Conservation (phyloP, 768 basidiomycete genomes). For the Phylloporus rhodoxanthus region DNA sequence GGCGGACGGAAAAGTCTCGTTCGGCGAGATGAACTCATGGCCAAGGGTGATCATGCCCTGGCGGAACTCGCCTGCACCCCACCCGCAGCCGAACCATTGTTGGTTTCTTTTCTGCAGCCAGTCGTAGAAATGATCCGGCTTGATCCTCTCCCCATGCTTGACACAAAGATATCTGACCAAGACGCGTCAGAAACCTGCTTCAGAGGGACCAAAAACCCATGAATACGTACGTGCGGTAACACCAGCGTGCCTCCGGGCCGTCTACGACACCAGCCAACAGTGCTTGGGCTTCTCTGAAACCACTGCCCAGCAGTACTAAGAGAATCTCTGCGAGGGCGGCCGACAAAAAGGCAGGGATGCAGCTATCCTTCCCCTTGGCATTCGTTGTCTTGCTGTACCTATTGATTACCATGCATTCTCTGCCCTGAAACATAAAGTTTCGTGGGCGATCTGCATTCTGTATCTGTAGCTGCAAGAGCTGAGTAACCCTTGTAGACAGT, state of each 20-base stretch:
- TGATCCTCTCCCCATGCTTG: not conserved
- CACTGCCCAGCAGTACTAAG: not conserved
- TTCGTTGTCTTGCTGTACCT: constrained; percentile 10
- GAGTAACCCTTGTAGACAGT: not conserved
- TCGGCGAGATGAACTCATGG: constrained; percentile 1
- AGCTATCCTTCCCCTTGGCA: not conserved
- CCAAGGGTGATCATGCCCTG: constrained; percentile 5
- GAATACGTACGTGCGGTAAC: not conserved
- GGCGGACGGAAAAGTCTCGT: not conserved
- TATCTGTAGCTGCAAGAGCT: constrained; percentile 4
- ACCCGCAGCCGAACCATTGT: not conserved
- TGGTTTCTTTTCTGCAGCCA: not conserved
- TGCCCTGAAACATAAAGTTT: constrained; percentile 5
- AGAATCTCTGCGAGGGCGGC: not conserved
- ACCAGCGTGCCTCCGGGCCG: not conserved
- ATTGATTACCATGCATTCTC: not conserved
- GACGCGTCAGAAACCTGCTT: not conserved
- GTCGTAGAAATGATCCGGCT: not conserved
- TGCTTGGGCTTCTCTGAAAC: constrained; percentile 5
- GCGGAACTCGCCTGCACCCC: constrained; percentile 1
- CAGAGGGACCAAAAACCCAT: not conserved
- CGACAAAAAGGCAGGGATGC: constrained; percentile 1
- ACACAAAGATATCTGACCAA: constrained; percentile 5
- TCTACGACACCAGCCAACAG: not conserved
- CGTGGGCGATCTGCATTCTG: not conserved